These are phyloP conservation scores for Lycium ferocissimum DNA, from an alignment of 257 asterid species.

Conservation along the genomic window DNA sequence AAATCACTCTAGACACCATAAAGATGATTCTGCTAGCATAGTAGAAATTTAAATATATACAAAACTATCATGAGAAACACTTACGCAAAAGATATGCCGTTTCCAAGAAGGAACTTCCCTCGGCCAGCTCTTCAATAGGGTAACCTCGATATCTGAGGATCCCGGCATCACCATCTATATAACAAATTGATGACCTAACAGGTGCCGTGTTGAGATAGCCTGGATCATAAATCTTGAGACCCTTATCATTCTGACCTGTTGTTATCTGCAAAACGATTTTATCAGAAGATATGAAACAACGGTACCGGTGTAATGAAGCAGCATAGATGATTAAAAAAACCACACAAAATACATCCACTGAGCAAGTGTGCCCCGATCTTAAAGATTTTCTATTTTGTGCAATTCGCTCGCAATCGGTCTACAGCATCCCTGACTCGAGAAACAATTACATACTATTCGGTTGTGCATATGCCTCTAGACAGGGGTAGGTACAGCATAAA, in stretches of 20 bases:
- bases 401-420: neutral
- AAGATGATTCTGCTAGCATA: conserved; percentile 19
- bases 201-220: conserved; percentile 99
- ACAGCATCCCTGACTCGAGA: neutral
- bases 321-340: conserved; percentile 20
- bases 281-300: conserved; percentile 16
- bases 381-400: neutral
- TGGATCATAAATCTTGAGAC: conserved; percentile 96
- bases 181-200: conserved; percentile 86
- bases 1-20: conserved; percentile 11
- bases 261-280: conserved; percentile 61
- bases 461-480: neutral
- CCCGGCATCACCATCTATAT: conserved; percentile 98
- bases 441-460: neutral
- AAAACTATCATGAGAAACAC: conserved; percentile 35
- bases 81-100: conserved; percentile 95
- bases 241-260: conserved; percentile 77
- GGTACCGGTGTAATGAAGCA: neutral
- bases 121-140: conserved; percentile 96
- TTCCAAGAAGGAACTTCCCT: conserved; percentile 89
- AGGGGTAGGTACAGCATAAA: neutral
- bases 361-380: neutral
- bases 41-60: neutral
- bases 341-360: neutral
- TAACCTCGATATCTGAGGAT: conserved; percentile 94